phyloP scores from a whole-genome alignment of 2,329 filamentous ascomycete species.

The Cladophialophora immunda region DNA sequence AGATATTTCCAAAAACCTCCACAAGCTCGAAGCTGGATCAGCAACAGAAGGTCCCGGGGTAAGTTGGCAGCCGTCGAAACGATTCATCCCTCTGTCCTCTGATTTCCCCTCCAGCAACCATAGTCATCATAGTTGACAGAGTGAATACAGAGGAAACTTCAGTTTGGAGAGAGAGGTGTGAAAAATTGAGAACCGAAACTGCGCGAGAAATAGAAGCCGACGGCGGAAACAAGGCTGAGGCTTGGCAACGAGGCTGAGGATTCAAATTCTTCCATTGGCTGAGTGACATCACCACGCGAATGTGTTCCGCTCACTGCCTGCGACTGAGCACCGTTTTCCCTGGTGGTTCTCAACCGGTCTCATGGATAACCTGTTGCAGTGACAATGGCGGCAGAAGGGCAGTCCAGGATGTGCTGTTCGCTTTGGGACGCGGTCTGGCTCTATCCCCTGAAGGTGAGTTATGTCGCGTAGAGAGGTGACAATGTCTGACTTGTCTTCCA shows the following conservation, averaged over 20 bases:
- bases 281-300: background rate
- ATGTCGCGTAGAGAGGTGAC: slow-evolving; percentile 2
- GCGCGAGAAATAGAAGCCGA: background rate
- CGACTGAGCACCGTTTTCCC: background rate
- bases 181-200: slow-evolving; percentile 32
- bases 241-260: slow-evolving; percentile 12
- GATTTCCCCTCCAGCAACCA: slow-evolving; percentile 57
- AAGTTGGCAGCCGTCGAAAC: slow-evolving; percentile 50
- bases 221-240: slow-evolving; percentile 5
- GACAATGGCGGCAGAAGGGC: background rate
- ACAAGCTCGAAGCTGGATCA: slow-evolving; percentile 43
- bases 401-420: slow-evolving; percentile 16
- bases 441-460: slow-evolving; percentile 57
- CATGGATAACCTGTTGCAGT: background rate
- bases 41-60: slow-evolving; percentile 52
- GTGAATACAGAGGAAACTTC: slow-evolving; percentile 58
- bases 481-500: slow-evolving; percentile 15
- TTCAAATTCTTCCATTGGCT: background rate
- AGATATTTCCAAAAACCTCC: slow-evolving; percentile 57
- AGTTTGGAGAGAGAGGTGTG: slow-evolving; percentile 51
- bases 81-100: slow-evolving; percentile 49
- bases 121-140: slow-evolving; percentile 48
- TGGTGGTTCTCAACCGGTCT: background rate
- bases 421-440: slow-evolving; percentile 52
- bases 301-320: background rate